Base-by-base conservation (phyloP, 202 grass and related monocot species). In the Sporobolus alterniflorus region DNA sequence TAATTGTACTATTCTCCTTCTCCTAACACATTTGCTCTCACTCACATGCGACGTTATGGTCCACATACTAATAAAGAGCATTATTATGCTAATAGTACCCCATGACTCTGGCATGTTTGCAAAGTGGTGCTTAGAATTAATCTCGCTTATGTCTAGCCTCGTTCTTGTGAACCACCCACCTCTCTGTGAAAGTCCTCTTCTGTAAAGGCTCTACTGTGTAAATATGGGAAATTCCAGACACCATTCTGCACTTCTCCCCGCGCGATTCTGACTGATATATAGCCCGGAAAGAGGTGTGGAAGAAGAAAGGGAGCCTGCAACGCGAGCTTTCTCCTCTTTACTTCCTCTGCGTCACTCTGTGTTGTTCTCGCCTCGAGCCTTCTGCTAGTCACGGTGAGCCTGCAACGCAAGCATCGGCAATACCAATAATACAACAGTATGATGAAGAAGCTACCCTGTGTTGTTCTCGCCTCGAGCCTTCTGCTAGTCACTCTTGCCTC, bases 31-130 rank as follows among this genome's bases (percentile, higher is more conserved):
- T 70, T 30, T 84, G 69, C 51, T 69, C 30, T 69, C 30, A 46
- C 28, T 77, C 75, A 61, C 61, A 84, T 88, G 86, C 84, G 80
- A 74, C 40, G 68, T 84, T 69, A 69, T 88, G 86, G 68, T 78
- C 69, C 60, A 83, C 75, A 79, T 16, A 78, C 61, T 67, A 59
- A 34, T 67, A 59, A 34, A 67, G 57, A n/a, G 69, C 64, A 63
- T 73, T 52, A 64, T 51, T 28, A 57, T 29, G 57, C 26, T 76
- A 69, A 28, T 9, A 11, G 39, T 13, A 15, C 72, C 62, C 3
- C n/a, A n/a, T 7, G 6, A 43, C 33, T 52, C 73, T 43, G 43
- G 8, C 46, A 26, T 44, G 67, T 55, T 73, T 85, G 32, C 55
- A 63, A 54, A 71, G 34, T 64, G 32, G 55, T 33, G 18, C 67